A percentile compares a stretch with the other conserved stretches of the same genome.
Conservation (phyloP, 169 alveolate genomes). For the Plasmodium blacklocki region DNA sequence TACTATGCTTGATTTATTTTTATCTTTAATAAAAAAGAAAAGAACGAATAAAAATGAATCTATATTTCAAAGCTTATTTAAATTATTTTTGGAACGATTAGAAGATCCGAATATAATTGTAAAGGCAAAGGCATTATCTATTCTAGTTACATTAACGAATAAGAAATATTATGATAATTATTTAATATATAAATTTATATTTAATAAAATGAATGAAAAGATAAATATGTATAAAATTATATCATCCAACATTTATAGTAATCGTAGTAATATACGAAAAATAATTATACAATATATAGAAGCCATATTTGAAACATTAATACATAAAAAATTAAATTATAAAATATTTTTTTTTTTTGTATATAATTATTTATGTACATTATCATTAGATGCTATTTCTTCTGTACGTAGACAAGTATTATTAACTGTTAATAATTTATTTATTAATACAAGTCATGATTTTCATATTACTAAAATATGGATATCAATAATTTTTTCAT, state of each 20-base stretch:
- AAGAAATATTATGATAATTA: slow-evolving; percentile 45
- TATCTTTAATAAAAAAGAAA: slow-evolving; percentile 52
- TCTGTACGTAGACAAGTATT: slow-evolving; percentile 66
- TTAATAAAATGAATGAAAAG: slow-evolving; percentile 61
- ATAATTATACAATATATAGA: slow-evolving; percentile 63
- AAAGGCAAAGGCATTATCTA: slow-evolving; percentile 63
- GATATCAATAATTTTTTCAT: slow-evolving; percentile 39
- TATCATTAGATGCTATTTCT: slow-evolving; percentile 55
- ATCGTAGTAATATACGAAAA: slow-evolving; percentile 63
- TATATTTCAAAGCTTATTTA: slow-evolving; percentile 42
- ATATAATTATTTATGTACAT: slow-evolving; percentile 39
- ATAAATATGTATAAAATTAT: slow-evolving; percentile 67
- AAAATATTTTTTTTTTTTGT: slow-evolving; percentile 43
- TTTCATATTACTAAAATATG: slow-evolving; percentile 35
- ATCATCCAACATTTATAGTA: slow-evolving; percentile 36
- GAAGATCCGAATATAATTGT: slow-evolving; percentile 62
- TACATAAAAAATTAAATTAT: slow-evolving; percentile 38
- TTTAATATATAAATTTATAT: slow-evolving; percentile 45
- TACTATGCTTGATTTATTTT: slow-evolving; percentile 39
- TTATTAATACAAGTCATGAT: slow-evolving; percentile 28
- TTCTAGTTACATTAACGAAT: slow-evolving; percentile 31
- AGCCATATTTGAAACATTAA: slow-evolving; percentile 54
- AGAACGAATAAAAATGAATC: slow-evolving; percentile 59
- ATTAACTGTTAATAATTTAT: slow-evolving; percentile 56
- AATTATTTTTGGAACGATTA: slow-evolving; percentile 56